phyloP scores from a whole-genome alignment of 371 early-diverging fungal species.

The Lichtheimia ornata region DNA sequence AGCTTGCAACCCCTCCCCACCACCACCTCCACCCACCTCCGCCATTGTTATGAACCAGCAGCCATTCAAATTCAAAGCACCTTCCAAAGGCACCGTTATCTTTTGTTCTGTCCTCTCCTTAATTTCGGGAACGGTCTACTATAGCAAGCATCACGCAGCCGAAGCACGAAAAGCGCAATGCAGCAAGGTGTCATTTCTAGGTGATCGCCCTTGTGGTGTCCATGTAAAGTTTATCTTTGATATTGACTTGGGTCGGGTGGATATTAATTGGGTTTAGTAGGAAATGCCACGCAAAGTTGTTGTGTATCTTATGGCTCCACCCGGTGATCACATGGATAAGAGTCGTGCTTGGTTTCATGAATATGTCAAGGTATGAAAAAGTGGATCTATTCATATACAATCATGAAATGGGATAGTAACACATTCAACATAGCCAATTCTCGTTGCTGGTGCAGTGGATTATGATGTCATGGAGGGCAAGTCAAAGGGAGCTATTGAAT shows the following conservation, averaged over 20 bases:
- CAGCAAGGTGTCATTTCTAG: slow-evolving; percentile 55
- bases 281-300: slow-evolving; percentile 70
- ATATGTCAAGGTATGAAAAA: slow-evolving; percentile 61
- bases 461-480: slow-evolving; percentile 68
- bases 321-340: slow-evolving; percentile 70
- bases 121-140: slow-evolving; percentile 52
- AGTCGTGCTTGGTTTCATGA: slow-evolving; percentile 65
- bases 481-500: slow-evolving; percentile 54
- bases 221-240: slow-evolving; percentile 32
- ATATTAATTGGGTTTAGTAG: slow-evolving; percentile 14
- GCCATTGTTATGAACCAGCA: slow-evolving; percentile 16
- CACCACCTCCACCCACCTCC: too few relatives aligned
- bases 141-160: slow-evolving; percentile 54
- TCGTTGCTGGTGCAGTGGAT: slow-evolving; percentile 69
- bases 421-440: slow-evolving; percentile 54
- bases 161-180: slow-evolving; percentile 49
- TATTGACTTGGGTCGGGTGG: background rate
- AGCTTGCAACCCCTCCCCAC: too few relatives aligned
- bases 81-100: slow-evolving; percentile 60
- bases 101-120: slow-evolving; percentile 51
- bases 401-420: background rate
- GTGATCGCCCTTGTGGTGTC: slow-evolving; percentile 61
- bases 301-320: slow-evolving; percentile 65
- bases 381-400: background rate
- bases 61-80: slow-evolving; percentile 50